Conservation (phyloP, 1,139 yeast species). For the Wickerhamomyces sp. region DNA sequence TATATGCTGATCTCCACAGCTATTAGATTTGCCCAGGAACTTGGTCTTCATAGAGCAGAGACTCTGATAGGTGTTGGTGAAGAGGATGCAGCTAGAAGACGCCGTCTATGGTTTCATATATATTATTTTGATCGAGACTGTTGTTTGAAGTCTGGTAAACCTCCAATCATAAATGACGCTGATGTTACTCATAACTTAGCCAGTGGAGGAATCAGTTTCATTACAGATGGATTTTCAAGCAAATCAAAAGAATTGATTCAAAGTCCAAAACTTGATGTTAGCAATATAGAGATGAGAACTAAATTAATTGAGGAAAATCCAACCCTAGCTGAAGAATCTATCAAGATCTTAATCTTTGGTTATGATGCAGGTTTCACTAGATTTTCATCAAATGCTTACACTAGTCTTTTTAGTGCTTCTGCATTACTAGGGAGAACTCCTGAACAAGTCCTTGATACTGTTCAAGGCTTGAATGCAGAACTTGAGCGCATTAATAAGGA, state of each 20-base stretch:
- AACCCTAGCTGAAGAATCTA: conserved; percentile 2
- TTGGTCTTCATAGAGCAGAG: conserved; percentile 64
- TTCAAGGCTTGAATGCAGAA: conserved; percentile 27
- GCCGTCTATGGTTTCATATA: conserved; percentile 53
- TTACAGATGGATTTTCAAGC: not conserved
- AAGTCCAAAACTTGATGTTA: not conserved
- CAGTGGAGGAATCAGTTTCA: conserved; percentile 2
- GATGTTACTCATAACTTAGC: conserved; percentile 38
- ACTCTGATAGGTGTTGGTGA: conserved; percentile 35
- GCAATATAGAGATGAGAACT: not conserved
- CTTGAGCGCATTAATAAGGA: conserved; percentile 26
- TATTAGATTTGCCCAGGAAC: conserved; percentile 54
- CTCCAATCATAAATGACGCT: conserved; percentile 49
- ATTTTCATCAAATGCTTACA: conserved; percentile 19
- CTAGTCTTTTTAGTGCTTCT: conserved; percentile 26
- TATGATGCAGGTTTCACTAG: conserved; percentile 8
- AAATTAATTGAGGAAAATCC: not conserved
- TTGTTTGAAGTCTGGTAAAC: conserved; percentile 54
- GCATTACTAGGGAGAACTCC: conserved; percentile 26
- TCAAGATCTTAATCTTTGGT: conserved; percentile 7
- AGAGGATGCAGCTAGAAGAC: conserved; percentile 36
- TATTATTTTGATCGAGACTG: conserved; percentile 50
- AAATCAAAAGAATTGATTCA: conserved; percentile 1
- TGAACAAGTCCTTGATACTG: conserved; percentile 24
- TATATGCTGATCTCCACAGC: conserved; percentile 47